A percentile compares a stretch with the other conserved stretches of the same genome.
phyloP scores from a whole-genome alignment of 2,329 filamentous ascomycete species.

The Verticillium klebahnii region DNA sequence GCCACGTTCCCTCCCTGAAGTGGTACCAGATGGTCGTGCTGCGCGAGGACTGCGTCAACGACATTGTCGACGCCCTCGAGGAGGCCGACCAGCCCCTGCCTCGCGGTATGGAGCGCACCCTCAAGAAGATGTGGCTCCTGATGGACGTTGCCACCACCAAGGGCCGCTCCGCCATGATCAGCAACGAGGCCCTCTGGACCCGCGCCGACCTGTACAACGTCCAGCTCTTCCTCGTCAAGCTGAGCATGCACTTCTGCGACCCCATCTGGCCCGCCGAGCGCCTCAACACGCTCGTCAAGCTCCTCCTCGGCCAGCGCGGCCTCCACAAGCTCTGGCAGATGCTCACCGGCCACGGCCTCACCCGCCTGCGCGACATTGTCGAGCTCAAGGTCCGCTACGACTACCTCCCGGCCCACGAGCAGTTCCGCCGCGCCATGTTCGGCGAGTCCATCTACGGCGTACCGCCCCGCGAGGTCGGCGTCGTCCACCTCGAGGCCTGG shows the following conservation, averaged over 20 bases:
- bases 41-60: conserved; percentile 49
- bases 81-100: conserved; percentile 55
- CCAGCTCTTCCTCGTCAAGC: conserved; percentile 65
- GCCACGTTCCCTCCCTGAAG: conserved; percentile 55
- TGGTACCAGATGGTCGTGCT: conserved; percentile 65
- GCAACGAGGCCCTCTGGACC: conserved; percentile 48
- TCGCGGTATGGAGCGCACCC: conserved; percentile 32
- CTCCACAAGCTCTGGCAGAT: conserved; percentile 55
- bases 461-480: conserved; percentile 46
- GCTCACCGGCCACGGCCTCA: conserved; percentile 52
- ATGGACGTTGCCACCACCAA: conserved; percentile 60
- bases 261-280: conserved; percentile 56
- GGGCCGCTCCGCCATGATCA: conserved; percentile 50
- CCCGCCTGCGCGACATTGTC: conserved; percentile 45
- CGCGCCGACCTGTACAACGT: conserved; percentile 56
- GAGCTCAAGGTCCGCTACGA: conserved; percentile 55
- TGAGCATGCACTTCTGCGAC: conserved; percentile 65
- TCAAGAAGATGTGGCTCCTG: conserved; percentile 68
- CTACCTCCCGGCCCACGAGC: conserved; percentile 27
- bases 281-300: conserved; percentile 45
- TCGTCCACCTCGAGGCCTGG: conserved; percentile 52
- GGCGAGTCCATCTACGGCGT: conserved; percentile 43
- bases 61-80: conserved; percentile 60
- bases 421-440: conserved; percentile 14
- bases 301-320: conserved; percentile 56